Percentiles rank a stretch among this genome's conserved stretches.
Conservation (phyloP, 768 basidiomycete species). For the Tricholoma flavovirens region DNA sequence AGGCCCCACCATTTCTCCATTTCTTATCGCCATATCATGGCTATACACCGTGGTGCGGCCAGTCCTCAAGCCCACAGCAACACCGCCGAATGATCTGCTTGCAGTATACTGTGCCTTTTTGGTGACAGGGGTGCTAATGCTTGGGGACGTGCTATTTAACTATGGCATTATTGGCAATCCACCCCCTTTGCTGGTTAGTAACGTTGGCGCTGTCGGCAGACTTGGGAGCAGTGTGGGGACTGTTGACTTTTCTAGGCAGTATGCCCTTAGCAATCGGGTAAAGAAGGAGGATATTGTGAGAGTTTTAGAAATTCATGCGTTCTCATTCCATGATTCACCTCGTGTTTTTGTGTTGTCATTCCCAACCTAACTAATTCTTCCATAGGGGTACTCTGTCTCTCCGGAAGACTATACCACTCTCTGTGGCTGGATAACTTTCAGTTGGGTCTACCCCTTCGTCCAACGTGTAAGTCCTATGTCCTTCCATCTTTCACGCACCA, state of each 20-base stretch:
- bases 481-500: background rate
- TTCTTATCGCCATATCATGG: constrained; percentile 52
- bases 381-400: constrained; percentile 42
- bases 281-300: constrained; percentile 58
- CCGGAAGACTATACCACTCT: constrained; percentile 76
- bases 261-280: constrained; percentile 56
- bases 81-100: constrained; percentile 63
- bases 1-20: background rate
- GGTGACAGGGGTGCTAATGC: constrained; percentile 35
- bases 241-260: constrained; percentile 41
- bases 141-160: constrained; percentile 53
- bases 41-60: constrained; percentile 58
- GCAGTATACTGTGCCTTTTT: constrained; percentile 48
- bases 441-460: constrained; percentile 65
- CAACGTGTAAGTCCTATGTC: constrained; percentile 29
- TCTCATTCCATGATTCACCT: too few relatives aligned
- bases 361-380: background rate
- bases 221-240: constrained; percentile 33
- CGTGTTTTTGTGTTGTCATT: background rate
- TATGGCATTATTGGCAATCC: constrained; percentile 36
- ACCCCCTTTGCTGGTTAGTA: constrained; percentile 31
- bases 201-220: constrained; percentile 32
- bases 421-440: constrained; percentile 66
- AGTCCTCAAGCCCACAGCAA: constrained; percentile 46
- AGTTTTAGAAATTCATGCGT: constrained; percentile 1